Conservation (phyloP, 306 rosid genomes). For the Sphenostylis stenocarpa region DNA sequence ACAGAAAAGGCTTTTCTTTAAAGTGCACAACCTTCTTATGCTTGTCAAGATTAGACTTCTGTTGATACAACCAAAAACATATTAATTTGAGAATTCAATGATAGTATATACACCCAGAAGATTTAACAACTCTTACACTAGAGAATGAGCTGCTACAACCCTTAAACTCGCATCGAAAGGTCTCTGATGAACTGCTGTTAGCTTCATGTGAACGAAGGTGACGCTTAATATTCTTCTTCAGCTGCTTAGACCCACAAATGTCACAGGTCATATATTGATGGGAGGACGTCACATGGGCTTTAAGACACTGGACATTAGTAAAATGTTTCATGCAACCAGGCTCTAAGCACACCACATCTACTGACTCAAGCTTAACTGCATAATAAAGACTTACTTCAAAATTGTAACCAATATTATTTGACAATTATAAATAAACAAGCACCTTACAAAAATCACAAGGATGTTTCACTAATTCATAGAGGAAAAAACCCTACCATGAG, state of each 20-base stretch:
- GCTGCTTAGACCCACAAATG: conserved; percentile 60
- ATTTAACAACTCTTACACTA: conserved; percentile 46
- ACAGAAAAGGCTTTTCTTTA: conserved; percentile 54
- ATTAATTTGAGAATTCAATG: not conserved
- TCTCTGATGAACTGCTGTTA: conserved; percentile 12
- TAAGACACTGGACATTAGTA: conserved; percentile 62
- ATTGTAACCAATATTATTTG: not conserved
- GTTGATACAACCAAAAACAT: conserved; percentile 6
- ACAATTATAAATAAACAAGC: not conserved
- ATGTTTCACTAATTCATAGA: not conserved
- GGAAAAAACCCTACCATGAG: conserved; percentile 61
- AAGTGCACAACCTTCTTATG: conserved; percentile 81
- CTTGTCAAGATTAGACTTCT: conserved; percentile 75
- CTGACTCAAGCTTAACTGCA: conserved; percentile 71
- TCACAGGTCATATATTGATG: conserved; percentile 68
- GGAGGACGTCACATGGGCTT: conserved; percentile 62
- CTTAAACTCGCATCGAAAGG: conserved; percentile 50
- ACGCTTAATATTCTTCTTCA: conserved; percentile 75
- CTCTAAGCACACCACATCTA: conserved; percentile 68
- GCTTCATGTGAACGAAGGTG: conserved; percentile 64
- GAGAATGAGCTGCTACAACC: conserved; percentile 65
- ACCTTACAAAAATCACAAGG: not conserved
- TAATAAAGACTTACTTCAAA: conserved; percentile 3
- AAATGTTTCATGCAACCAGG: conserved; percentile 73
- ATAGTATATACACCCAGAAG: not conserved